phyloP scores from a whole-genome alignment of 495 filamentous ascomycete genomes.

The Trichoderma virens region DNA sequence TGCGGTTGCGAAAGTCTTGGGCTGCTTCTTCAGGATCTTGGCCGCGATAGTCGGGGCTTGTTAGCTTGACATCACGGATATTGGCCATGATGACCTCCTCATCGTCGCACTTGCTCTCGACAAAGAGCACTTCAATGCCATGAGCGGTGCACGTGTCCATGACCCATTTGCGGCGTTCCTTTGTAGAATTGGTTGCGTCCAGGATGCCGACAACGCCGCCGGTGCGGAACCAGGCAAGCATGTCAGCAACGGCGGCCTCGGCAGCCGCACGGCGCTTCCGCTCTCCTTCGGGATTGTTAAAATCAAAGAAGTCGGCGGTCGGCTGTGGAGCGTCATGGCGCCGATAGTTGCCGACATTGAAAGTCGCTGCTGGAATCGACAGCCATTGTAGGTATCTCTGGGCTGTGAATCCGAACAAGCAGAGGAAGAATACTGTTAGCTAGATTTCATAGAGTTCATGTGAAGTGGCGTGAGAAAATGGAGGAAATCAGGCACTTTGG shows the following conservation, averaged over 20 bases:
- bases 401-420: conserved; percentile 41
- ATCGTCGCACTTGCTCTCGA: conserved; percentile 92
- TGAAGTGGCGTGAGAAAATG: neutral
- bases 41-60: conserved; percentile 86
- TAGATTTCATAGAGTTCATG: neutral
- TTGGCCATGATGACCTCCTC: conserved; percentile 94
- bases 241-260: conserved; percentile 81
- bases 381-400: conserved; percentile 95
- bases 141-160: conserved; percentile 62
- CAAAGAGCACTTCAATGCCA: conserved; percentile 83
- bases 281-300: conserved; percentile 79
- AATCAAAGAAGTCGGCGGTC: conserved; percentile 87
- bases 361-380: conserved; percentile 81
- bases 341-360: conserved; percentile 95
- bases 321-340: conserved; percentile 80
- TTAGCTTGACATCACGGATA: conserved; percentile 95
- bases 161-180: conserved; percentile 84
- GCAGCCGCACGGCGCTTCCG: conserved; percentile 78
- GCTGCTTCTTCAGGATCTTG: conserved; percentile 90
- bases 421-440: neutral
- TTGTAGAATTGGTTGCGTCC: conserved; percentile 93
- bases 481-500: neutral
- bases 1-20: conserved; percentile 84
- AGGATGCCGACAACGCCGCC: conserved; percentile 81
- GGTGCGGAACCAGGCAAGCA: conserved; percentile 80